Base-by-base conservation (phyloP, 2,329 filamentous ascomycete species). In the Exutisphaerella laricina region DNA sequence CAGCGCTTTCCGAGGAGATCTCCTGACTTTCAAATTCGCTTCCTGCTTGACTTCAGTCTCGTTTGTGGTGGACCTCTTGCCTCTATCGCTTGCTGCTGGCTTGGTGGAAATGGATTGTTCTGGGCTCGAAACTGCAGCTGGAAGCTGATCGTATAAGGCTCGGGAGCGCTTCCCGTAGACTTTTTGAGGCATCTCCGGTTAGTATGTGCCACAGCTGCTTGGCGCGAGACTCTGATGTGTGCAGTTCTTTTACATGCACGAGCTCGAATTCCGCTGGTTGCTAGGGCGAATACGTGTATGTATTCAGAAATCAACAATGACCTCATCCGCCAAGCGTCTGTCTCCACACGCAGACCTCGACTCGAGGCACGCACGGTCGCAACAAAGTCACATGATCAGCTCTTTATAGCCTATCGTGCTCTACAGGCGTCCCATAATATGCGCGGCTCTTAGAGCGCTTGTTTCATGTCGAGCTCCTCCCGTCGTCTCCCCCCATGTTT, bases 81-180 rank as follows among this genome's bases (percentile, higher is more conserved):
- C 25, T 10, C 39, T 43, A 9, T 45, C 28, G 34, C 14, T 32
- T 13, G 26, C 43, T 39, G 31, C 34, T 16, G 36, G 35, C 23
- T 49, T 49, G n/a, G n/a, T n/a, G 21, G 42, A 32, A 23, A 17
- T 16, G 7, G 29, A 31, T 36, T 50, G 52, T n/a, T 56, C 46
- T 7, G 57, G 57, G 41, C 57, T 60, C 23, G 50, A 54, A 29
- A 57, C 54, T 23, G 48, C 44, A 8, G 45, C 50, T 23, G 51
- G 43, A 20, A 37, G 39, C 21, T 55, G 40, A 32, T 54, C 55
- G 46, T 55, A 58, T 8, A 54, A 40, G n/a, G 56, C 53, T 46
- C 54, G 52, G 17, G 60, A 54, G n/a, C 61, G 60, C 51, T 66
- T 67, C 18, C 66, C 66, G 45, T 69, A 69, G 4, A 64, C 62